Base-by-base conservation (phyloP, 2,329 filamentous ascomycete species). In the Phyllosticta paracitricarpa region DNA sequence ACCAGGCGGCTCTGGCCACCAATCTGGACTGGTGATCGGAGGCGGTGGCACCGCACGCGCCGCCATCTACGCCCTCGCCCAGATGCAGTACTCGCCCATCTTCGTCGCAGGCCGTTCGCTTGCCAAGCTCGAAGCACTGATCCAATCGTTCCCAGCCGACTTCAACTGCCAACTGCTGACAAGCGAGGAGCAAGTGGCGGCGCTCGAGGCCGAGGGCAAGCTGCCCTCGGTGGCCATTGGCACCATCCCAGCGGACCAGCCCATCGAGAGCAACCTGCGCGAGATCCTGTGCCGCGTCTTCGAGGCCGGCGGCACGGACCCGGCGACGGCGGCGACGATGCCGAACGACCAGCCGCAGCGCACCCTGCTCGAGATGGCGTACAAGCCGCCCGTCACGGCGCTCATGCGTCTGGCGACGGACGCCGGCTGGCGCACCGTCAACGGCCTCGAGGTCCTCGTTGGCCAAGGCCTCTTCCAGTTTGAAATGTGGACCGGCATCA, bases 41-140 rank as follows among this genome's bases (percentile, higher is more conserved):
- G 90, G 91, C 7, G 94, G 94, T 14, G 94, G 94, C 25, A 99
- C 94, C 5, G 89, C 91, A 0, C 86, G 94, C 62, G 94, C 93
- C 4, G 94, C 93, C 51, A 87, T 97, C 69, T 97, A 89, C 70
- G 89, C 93, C 1, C 80, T 99, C 25, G 86, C 92, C 67, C 84
- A 84, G 53, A 89, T 97, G 74, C 88, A 88, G 33, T 96, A 90
- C 76, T 82, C 82, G 7, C 91, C 91, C 2, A 89, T 99, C 69
- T 96, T 96, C 74, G 80, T 97, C 58, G 84, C 94, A 26, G 93
- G 91, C 22, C 86, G 94, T 56, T 89, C 88, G 60, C 75, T 82
- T 12, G 76, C 79, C 52, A 92, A 92, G 68, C 84, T 91, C 24
- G 76, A 82, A 56, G 75, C 80, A 9, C 82, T 99, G 63, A 83